Evolutionary conservation across 192 early-diverging fungal species (phyloP), one percentile per base, ranked within the genome.

Genomic region (Helicostylum pulchrum): DNA sequence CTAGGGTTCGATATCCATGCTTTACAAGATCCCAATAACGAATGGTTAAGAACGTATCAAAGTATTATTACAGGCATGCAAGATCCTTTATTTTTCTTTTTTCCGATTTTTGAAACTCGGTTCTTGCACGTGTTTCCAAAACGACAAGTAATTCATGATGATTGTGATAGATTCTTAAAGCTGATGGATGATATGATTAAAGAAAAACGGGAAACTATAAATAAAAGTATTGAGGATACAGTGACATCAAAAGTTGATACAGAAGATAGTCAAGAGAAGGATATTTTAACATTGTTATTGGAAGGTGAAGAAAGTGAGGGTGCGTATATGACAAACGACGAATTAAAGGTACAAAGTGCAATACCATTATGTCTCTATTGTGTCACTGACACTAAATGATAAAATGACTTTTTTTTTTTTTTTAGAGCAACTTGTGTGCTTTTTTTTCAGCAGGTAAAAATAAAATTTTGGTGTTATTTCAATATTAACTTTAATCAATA

Each of bases 1-100:
- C 7, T 66, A 54, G 79, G 77, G 31, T 81, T 77, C 46, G 76
- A 83, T 60, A 83, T 87, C 64, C 62, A 77, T 45, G 75, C 83
- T 1, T 70, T 81, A 12, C 62, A 73, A 34, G 72, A 80, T 45
- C 75, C 76, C 0, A 68, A 78, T 21, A 78, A 78, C n/a, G 44
- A 55, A 47, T 61, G 59, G 76, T 73, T 76, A 53, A 66, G 64
- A n/a, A 71, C 75, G 47, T 83, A 85, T 67, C 71, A 80, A 48
- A 70, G 67, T 26, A 61, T 87, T 47, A 70, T 78, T 14, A 65
- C 71, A 12, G 70, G 72, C 19, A 70, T 85, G 66, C 50, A 71
- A 30, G 64, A 81, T 43, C 80, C 81, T 1, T 39, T 83, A 8
- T 83, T 78, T 62, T 74, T 76, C 36, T 71, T 85, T 59, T 81